Evolutionary conservation across 495 filamentous ascomycete species (phyloP).

Genomic region (Podospora pseudocomata): DNA sequence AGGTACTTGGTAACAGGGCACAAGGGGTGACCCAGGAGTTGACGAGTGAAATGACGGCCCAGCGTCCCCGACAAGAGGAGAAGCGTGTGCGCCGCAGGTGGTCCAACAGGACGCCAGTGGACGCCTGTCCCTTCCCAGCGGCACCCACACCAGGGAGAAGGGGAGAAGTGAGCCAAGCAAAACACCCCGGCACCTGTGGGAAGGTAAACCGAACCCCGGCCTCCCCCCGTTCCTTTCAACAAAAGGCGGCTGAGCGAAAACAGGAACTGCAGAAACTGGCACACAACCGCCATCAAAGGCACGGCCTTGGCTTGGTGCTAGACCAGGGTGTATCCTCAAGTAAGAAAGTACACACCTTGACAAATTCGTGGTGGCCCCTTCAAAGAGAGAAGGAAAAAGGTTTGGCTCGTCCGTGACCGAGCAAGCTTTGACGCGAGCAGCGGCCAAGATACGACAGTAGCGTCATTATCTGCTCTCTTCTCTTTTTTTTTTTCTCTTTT

Average conservation of each 20-base stretch:
- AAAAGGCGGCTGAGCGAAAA: conserved; percentile 2
- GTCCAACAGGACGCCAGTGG: neutral
- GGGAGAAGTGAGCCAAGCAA: neutral
- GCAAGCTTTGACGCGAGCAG: neutral
- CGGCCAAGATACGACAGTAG: neutral
- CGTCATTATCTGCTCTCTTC: neutral
- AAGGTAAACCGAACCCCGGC: conserved; percentile 3
- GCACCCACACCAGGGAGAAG: neutral
- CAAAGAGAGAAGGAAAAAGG: neutral
- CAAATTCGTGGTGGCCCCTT: neutral
- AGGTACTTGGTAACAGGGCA: neutral
- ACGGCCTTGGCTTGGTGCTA: neutral
- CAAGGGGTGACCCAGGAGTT: neutral
- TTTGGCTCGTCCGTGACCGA: neutral
- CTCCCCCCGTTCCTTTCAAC: neutral
- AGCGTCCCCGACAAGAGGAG: neutral
- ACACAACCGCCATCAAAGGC: neutral
- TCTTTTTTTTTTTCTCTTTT: no score
- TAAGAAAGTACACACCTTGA: neutral
- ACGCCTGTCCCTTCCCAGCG: neutral
- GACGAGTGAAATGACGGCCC: neutral
- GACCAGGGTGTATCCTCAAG: no score
- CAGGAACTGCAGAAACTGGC: conserved; percentile 5
- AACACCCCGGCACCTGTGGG: neutral
- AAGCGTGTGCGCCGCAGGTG: neutral